phyloP scores from a whole-genome alignment of 441 rosid species.

The Gossypium davidsonii region DNA sequence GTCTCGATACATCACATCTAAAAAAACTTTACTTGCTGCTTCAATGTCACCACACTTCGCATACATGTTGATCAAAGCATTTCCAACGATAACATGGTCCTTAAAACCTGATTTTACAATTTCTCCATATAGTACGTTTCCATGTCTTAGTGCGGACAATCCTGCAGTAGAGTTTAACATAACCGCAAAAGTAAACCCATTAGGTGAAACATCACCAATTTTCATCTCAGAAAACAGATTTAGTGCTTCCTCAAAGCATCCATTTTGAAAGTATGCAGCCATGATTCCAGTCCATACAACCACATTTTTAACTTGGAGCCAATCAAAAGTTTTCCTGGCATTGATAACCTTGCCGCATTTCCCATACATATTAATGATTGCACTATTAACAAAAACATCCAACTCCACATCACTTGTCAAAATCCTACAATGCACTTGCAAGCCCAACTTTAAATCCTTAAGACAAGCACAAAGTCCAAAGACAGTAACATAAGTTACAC shows the following conservation, averaged over 20 bases:
- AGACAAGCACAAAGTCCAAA: slow-evolving; percentile 51
- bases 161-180: slow-evolving; percentile 55
- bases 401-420: slow-evolving; percentile 28
- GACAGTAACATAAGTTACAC: slow-evolving; percentile 39
- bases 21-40: slow-evolving; percentile 48
- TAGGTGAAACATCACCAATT: slow-evolving; percentile 35
- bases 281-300: slow-evolving; percentile 59
- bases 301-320: slow-evolving; percentile 35
- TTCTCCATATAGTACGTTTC: slow-evolving; percentile 45
- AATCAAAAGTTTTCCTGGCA: slow-evolving; percentile 50
- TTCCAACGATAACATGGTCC: slow-evolving; percentile 51
- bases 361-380: slow-evolving; percentile 67
- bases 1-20: slow-evolving; percentile 31
- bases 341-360: slow-evolving; percentile 41
- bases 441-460: slow-evolving; percentile 48
- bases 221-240: slow-evolving; percentile 45
- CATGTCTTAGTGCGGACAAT: slow-evolving; percentile 46
- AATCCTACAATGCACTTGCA: slow-evolving; percentile 47
- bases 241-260: slow-evolving; percentile 61
- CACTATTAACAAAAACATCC: slow-evolving; percentile 36
- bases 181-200: slow-evolving; percentile 59
- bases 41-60: slow-evolving; percentile 55
- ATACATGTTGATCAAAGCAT: slow-evolving; percentile 71
- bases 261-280: slow-evolving; percentile 61
- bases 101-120: slow-evolving; percentile 45